A percentile compares a stretch with the other conserved stretches of the same genome.
phyloP scores from a whole-genome alignment of 225 moss, liverwort and hornwort genomes.

The Pleurozium schreberi region DNA sequence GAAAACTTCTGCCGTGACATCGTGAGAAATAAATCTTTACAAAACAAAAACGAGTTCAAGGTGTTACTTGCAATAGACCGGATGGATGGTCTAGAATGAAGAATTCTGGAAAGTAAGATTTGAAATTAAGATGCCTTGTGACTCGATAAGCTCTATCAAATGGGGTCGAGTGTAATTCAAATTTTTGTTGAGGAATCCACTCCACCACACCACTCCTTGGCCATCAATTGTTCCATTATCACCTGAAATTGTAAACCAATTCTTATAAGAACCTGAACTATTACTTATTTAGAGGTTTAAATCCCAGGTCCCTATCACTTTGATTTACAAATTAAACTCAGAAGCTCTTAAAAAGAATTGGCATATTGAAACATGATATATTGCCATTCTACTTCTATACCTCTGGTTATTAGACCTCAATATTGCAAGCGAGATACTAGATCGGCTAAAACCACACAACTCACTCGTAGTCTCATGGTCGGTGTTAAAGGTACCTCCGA shows the following conservation, averaged over 20 bases:
- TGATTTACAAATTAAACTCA: neutral
- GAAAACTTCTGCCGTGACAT: neutral
- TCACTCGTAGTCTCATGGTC: neutral
- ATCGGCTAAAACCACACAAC: neutral
- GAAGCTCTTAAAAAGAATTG: neutral
- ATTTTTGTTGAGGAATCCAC: constrained; percentile 18
- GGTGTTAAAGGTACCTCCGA: constrained; percentile 32
- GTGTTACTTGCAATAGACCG: constrained; percentile 72
- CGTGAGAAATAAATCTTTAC: neutral
- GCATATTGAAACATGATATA: neutral
- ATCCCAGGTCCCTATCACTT: neutral
- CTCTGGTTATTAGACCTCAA: neutral
- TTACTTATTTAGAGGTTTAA: neutral
- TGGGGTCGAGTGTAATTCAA: constrained; percentile 69
- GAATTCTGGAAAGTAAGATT: constrained; percentile 78
- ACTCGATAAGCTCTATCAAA: constrained; percentile 63
- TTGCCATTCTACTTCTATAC: neutral
- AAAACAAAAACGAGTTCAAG: neutral
- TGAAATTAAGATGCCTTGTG: constrained; percentile 46
- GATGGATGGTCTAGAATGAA: constrained; percentile 86
- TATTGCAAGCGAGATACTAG: neutral
- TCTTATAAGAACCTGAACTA: neutral
- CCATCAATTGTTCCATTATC: constrained; percentile 85
- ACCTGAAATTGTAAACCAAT: constrained; percentile 25
- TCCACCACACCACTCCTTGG: constrained; percentile 79